Evolutionary conservation across 139 green algal genomes (phyloP), one percentile per base, ranked within the genome.

Genomic region (Desmodesmus armatus): DNA sequence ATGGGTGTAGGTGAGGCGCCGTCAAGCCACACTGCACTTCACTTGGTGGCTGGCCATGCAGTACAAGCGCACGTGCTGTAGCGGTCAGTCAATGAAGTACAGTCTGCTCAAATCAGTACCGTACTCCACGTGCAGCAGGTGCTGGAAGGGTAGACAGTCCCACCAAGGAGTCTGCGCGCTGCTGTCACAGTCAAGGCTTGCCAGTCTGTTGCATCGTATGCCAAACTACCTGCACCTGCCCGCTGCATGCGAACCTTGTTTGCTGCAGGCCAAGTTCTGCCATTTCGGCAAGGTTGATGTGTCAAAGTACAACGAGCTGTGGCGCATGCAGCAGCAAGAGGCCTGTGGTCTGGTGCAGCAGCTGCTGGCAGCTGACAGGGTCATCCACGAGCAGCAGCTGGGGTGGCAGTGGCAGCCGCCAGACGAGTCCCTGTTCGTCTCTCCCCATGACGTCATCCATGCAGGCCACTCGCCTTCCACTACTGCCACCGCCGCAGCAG

Each of bases 351-450:
- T 88, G 17, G 84, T 84, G 55, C 44, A 33, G 5, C 83, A 82
- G 74, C 70, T 90, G 63, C 82, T 93, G 40, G 58, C 77, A 43
- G 90, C 87, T 19, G 85, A 91, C 71, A 78, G 85, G 55, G 87
- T 95, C 21, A 90, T 98, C 27, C 91, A 95, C 85, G 94, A 98
- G 87, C 94, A 97, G 90, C 93, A 96, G 87, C 90, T 98, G 51
- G 95, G 94, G 25, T 93, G 89, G 93, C 70, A 85, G 7, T 98
- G 95, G 95, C 71, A 79, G 5, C 85, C 89, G 27, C 93, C 93
- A n/a, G 86, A 90, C 58, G 92, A 94, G 5, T 76, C 88, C 9
- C 60, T 96, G 19, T 96, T 96, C 75, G 70, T 87, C 25, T 91
- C 88, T 21, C 80, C 87, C 27, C 78, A 86, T 37, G 81, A 78